Base-by-base conservation (phyloP, 2,329 filamentous ascomycete species). In the Cladophialophora exuberans region DNA sequence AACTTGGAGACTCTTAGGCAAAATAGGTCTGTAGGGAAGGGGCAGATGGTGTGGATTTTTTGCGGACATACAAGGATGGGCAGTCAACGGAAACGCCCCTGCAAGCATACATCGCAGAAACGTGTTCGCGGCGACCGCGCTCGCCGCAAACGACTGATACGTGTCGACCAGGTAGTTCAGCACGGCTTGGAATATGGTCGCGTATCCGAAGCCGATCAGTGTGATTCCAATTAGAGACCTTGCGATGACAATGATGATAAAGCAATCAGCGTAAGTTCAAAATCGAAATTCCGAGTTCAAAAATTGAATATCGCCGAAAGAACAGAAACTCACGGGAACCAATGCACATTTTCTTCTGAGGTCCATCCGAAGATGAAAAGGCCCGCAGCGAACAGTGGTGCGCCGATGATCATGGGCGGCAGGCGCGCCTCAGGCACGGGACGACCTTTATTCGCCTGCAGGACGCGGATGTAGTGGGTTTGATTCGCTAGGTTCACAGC, bases 51-150 rank as follows among this genome's bases (percentile, higher is more conserved):
- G 7, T 74, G 76, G 65, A n/a, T n/a, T n/a, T n/a, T n/a, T n/a
- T n/a, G n/a, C n/a, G n/a, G n/a, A n/a, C n/a, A n/a, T n/a, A n/a
- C n/a, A n/a, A n/a, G n/a, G n/a, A n/a, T n/a, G n/a, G n/a, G n/a
- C n/a, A n/a, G 77, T 76, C 5, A 79, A 64, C 3, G 76, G 76
- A 58, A 79, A 78, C 3, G 69, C 73, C 4, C 74, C 74, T 36
- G 74, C 76, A 30, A 76, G 75, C 20, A 13, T 30, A 13, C n/a
- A 36, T 17, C 33, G 33, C 25, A 44, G 41, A 15, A 44, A 23
- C 25, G 20, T 72, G 60, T 75, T 78, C 5, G 75, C 76, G 1
- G 72, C 73, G 30, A 74, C 59, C 1, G 72, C 73, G 3, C 67
- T 71, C 1, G 73, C 73, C 2, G 73, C 73, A 43, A 70, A 75